Conservation (phyloP, 2,329 filamentous ascomycete species). For the Aspergillus pseudotamarii region DNA sequence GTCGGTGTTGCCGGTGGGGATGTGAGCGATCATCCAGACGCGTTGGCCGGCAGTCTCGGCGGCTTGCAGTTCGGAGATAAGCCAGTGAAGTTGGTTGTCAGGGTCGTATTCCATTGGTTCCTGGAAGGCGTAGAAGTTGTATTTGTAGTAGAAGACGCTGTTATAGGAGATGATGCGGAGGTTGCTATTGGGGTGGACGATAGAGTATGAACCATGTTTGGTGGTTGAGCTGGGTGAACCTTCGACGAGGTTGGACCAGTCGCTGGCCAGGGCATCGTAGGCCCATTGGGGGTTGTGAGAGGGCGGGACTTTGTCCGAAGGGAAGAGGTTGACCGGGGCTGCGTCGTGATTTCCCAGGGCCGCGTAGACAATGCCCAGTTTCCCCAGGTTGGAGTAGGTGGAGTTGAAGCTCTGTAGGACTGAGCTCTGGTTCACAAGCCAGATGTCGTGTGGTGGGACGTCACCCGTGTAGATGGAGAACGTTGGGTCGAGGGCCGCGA, state of each 20-base stretch:
- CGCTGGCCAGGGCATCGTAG: constrained; percentile 52
- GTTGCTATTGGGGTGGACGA: constrained; percentile 41
- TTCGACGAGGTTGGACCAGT: constrained; percentile 53
- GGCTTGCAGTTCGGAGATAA: constrained; percentile 56
- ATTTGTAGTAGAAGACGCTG: constrained; percentile 62
- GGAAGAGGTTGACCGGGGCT: constrained; percentile 56
- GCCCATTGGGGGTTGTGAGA: constrained; percentile 54
- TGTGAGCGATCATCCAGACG: constrained; percentile 62
- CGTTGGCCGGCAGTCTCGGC: constrained; percentile 57
- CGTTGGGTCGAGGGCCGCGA: constrained; percentile 47
- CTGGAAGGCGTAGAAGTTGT: constrained; percentile 60
- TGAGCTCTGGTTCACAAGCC: constrained; percentile 38
- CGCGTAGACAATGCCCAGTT: constrained; percentile 52
- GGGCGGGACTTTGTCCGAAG: constrained; percentile 42
- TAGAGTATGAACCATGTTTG: constrained; percentile 35
- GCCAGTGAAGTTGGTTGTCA: constrained; percentile 56
- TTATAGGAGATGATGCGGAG: constrained; percentile 62
- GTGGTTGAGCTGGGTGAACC: background rate
- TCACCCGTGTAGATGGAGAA: constrained; percentile 65
- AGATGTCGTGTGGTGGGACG: constrained; percentile 55
- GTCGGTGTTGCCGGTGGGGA: constrained; percentile 55
- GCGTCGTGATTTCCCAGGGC: constrained; percentile 62
- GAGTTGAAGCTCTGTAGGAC: constrained; percentile 43
- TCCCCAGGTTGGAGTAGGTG: constrained; percentile 53
- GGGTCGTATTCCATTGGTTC: constrained; percentile 56